Base-by-base conservation (phyloP, 495 filamentous ascomycete genomes). In the Usnea hakonensis region DNA sequence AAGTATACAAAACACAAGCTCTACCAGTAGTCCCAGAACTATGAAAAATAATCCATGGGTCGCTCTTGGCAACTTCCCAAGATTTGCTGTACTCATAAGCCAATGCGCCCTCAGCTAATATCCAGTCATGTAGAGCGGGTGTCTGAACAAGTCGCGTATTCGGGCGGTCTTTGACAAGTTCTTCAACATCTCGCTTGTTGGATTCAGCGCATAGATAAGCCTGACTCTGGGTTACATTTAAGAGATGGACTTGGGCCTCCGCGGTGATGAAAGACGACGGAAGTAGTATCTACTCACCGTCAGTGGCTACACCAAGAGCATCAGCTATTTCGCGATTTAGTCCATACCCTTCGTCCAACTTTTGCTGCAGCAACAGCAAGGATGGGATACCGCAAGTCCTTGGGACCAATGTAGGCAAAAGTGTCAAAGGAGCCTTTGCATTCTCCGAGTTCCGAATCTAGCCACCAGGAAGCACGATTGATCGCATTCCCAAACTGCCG, bases 391-490 rank as follows among this genome's bases (percentile, higher is more conserved):
- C 77, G 75, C 0, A 78, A 55, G 63, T 83, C 75, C 55, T 77
- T 73, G 28, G 66, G 61, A 1, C 68, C 74, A 64, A 73, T 69
- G 41, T 75, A 76, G 11, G 71, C 68, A 55, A 76, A 52, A 4
- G 70, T 72, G 23, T 73, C 66, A 9, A 50, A 54, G 2, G 35
- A 21, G 4, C 64, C 63, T 8, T 7, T 23, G 28, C 9, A 9
- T 40, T 37, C 19, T 30, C 80, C 78, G 17, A 79, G 69, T 0
- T 55, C 69, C 7, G 70, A 61, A 50, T 78, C 69, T 53, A 86
- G 73, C 73, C 77, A 79, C 67, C 76, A 79, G 11, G 77, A 76
- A 10, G 74, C 68, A 11, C 66, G 75, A 70, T 86, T 83, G 57
- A 86, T 69, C 19, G 79, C 81, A 61, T 76, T 78, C 36, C 82